phyloP scores from a whole-genome alignment of 2,329 filamentous ascomycete genomes.

The Coleophoma eucalyptorum region DNA sequence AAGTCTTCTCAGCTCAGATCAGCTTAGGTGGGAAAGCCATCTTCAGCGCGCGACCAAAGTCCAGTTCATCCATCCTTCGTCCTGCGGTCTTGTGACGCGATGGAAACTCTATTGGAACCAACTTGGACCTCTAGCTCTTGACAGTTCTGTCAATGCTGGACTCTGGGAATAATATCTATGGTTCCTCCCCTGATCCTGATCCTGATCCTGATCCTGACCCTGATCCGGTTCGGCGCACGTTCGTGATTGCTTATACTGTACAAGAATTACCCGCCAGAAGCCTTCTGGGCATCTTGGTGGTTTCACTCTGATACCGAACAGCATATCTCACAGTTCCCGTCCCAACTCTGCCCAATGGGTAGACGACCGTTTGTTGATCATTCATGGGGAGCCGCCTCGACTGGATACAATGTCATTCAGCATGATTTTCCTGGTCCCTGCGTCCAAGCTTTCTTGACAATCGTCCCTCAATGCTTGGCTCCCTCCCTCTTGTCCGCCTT shows the following conservation, averaged over 20 bases:
- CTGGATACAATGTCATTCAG: constrained; percentile 13
- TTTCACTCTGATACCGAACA: constrained; percentile 1
- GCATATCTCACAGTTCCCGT: constrained; percentile 3
- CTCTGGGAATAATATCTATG: neutral
- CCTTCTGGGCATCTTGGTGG: neutral
- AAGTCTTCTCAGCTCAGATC: too few species aligned
- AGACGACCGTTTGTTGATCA: constrained; percentile 24
- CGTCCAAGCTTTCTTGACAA: constrained; percentile 3
- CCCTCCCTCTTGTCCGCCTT: too few species aligned
- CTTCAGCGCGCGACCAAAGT: too few species aligned
- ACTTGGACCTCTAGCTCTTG: too few species aligned
- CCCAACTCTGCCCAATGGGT: constrained; percentile 15
- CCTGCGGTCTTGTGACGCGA: too few species aligned
- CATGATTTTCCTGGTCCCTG: constrained; percentile 18
- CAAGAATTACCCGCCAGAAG: neutral
- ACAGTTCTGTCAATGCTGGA: too few species aligned
- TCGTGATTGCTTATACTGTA: too few species aligned
- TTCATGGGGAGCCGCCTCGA: constrained; percentile 5
- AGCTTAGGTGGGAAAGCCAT: too few species aligned
- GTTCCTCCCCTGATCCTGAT: neutral
- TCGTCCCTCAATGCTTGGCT: too few species aligned
- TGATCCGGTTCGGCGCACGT: neutral
- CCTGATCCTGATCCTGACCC: neutral
- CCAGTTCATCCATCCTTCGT: too few species aligned
- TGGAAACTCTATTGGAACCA: too few species aligned